phyloP scores from a whole-genome alignment of 2,329 filamentous ascomycete species.

The Diplodia sapinea region DNA sequence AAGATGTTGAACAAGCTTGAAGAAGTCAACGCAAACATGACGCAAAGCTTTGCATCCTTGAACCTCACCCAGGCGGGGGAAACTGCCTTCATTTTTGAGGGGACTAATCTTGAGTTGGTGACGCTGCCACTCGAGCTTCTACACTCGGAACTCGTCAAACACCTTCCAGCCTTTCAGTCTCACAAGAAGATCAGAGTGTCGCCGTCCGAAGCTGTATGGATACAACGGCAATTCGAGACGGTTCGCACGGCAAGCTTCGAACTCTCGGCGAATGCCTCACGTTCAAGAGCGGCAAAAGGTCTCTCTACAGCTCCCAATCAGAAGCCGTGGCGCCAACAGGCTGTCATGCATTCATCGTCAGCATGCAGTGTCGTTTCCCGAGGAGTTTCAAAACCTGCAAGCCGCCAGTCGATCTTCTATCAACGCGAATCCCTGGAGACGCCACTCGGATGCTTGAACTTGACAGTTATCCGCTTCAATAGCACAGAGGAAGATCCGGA shows the following conservation, averaged over 20 bases:
- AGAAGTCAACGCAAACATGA: not conserved
- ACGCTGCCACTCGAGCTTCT: slow-evolving; percentile 8
- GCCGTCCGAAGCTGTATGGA: not conserved
- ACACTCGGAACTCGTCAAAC: not conserved
- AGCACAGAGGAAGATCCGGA: rapidly evolving
- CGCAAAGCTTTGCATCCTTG: not conserved
- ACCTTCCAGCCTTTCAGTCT: not conserved
- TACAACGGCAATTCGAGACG: slow-evolving; percentile 7
- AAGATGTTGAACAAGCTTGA: not conserved
- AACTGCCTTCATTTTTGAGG: not conserved
- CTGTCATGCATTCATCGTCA: not conserved
- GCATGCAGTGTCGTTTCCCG: not conserved
- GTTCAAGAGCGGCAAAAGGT: not conserved
- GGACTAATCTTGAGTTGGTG: not conserved
- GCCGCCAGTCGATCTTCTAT: not conserved
- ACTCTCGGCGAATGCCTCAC: not conserved
- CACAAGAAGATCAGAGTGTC: not conserved
- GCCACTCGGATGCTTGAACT: not conserved
- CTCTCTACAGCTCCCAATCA: not conserved
- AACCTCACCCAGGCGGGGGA: not conserved
- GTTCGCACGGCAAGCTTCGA: slow-evolving; percentile 4
- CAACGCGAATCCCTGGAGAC: not conserved
- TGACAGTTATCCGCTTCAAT: not conserved
- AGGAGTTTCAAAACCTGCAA: not conserved
- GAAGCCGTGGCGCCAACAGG: not conserved